These are phyloP conservation scores for Hapsidospora chrysogenum DNA, from an alignment of 495 filamentous ascomycete species.

Conservation along the genomic window DNA sequence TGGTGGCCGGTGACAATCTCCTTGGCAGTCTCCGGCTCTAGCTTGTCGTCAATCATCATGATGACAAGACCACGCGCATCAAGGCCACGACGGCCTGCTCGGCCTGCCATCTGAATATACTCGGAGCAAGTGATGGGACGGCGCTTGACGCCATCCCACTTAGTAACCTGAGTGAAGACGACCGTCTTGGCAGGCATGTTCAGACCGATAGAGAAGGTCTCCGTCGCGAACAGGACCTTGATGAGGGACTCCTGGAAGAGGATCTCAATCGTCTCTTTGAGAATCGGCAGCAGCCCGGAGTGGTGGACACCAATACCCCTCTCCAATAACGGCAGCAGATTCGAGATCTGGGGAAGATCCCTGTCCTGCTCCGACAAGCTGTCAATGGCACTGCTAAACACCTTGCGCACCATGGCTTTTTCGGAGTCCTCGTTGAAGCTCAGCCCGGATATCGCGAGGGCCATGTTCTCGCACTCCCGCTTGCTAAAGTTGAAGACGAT, in stretches of 20 bases:
- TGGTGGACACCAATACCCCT: slow-evolving; percentile 96
- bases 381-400: slow-evolving; percentile 80
- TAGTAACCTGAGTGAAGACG: slow-evolving; percentile 89
- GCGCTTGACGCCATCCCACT: slow-evolving; percentile 72
- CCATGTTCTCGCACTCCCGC: slow-evolving; percentile 77
- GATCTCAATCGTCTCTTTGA: slow-evolving; percentile 98
- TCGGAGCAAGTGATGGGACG: slow-evolving; percentile 89
- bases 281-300: slow-evolving; percentile 82
- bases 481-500: slow-evolving; percentile 99
- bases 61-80: slow-evolving; percentile 98
- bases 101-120: slow-evolving; percentile 96
- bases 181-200: slow-evolving; percentile 99
- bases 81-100: slow-evolving; percentile 88
- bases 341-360: slow-evolving; percentile 69
- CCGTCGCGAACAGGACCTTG: slow-evolving; percentile 93
- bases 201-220: slow-evolving; percentile 95
- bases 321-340: slow-evolving; percentile 77
- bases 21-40: slow-evolving; percentile 87
- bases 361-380: slow-evolving; percentile 84
- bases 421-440: slow-evolving; percentile 98
- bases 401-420: slow-evolving; percentile 84
- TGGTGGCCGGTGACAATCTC: slow-evolving; percentile 92
- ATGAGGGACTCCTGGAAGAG: slow-evolving; percentile 96
- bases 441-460: slow-evolving; percentile 65
- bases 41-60: slow-evolving; percentile 96